These are phyloP conservation scores for Davidsoniella eucalypti DNA, from an alignment of 2,329 filamentous ascomycete genomes.

Conservation along the genomic window DNA sequence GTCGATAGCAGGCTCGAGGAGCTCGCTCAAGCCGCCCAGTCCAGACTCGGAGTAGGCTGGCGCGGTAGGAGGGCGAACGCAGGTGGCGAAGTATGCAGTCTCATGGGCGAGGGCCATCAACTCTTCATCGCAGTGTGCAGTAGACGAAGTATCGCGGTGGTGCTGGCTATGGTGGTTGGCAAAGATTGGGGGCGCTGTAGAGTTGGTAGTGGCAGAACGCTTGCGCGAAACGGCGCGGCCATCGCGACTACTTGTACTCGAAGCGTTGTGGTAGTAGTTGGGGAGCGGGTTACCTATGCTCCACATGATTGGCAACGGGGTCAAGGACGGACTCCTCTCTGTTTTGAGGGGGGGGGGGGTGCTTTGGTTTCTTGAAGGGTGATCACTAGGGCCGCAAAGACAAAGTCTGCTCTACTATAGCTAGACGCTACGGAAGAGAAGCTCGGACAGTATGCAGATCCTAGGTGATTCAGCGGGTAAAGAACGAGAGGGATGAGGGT, in stretches of 20 bases:
- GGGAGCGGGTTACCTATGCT: conserved; percentile 10
- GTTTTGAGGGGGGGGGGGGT: background rate
- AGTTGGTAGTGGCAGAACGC: conserved; percentile 8
- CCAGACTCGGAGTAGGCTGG: conserved; percentile 5
- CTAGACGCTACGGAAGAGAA: too few relatives aligned
- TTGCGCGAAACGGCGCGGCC: conserved; percentile 8
- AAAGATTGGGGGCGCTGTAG: background rate
- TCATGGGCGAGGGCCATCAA: background rate
- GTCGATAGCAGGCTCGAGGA: conserved; percentile 42
- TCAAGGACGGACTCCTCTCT: background rate
- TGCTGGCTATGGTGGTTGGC: background rate
- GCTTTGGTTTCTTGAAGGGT: background rate
- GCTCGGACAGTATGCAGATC: background rate
- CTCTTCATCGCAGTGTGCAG: background rate
- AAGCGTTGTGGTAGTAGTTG: conserved; percentile 7
- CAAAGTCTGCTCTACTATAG: too few relatives aligned
- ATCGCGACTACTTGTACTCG: conserved; percentile 10
- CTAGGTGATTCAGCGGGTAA: too few relatives aligned
- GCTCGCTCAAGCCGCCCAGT: conserved; percentile 21
- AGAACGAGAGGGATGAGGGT: too few relatives aligned
- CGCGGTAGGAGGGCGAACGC: conserved; percentile 7
- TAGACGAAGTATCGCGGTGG: background rate
- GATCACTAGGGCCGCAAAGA: background rate
- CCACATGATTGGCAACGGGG: conserved; percentile 9
- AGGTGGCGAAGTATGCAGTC: background rate